Base-by-base conservation (phyloP, 768 basidiomycete species). In the Russula griseocarnosa region DNA sequence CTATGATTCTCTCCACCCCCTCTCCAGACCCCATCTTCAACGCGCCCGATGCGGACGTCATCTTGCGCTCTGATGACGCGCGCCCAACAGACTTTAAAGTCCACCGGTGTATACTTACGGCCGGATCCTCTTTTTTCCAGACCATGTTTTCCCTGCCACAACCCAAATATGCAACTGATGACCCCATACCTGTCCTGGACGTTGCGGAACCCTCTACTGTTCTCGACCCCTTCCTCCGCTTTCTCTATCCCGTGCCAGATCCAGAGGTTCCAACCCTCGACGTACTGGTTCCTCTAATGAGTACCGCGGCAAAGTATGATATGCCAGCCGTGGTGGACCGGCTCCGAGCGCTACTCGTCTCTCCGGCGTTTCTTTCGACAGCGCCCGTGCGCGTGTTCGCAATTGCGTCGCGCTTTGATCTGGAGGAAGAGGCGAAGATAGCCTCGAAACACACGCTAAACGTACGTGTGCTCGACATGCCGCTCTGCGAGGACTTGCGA, bases 101-200 rank as follows among this genome's bases (percentile, higher is more conserved):
- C 36, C 88, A 88, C 73, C 78, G 79, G 64, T 82, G 79, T 71
- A 80, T 90, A 65, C 81, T 91, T 54, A 75, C 82, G 13, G 76
- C 78, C 5, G 84, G 86, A 1, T 90, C 88, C 6, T 79, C 84
- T 2, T 86, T 90, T 74, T 91, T 90, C 73, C 71, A 73, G 57
- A 81, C 86, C 60, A 83, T 89, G 85, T 86, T 90, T 70, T 72
- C 82, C 24, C 75, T 89, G 20, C 86, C 88, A 5, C 86, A 88
- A 66, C 74, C 79, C 10, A 55, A 63, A n/a, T 49, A 66, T 36
- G 68, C 71, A 26, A 36, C 50, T 40, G 67, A 73, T 46, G 69
- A 70, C 20, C 64, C 67, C 18, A 70, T 73, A 28, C 83, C 83
- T 11, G 67, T 82, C 54, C 78, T 90, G 32, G 81, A 83, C 2